A percentile compares a stretch with the other conserved stretches of the same genome.
Conservation (phyloP, 2,329 filamentous ascomycete genomes). For the Fusarium mexicanum region DNA sequence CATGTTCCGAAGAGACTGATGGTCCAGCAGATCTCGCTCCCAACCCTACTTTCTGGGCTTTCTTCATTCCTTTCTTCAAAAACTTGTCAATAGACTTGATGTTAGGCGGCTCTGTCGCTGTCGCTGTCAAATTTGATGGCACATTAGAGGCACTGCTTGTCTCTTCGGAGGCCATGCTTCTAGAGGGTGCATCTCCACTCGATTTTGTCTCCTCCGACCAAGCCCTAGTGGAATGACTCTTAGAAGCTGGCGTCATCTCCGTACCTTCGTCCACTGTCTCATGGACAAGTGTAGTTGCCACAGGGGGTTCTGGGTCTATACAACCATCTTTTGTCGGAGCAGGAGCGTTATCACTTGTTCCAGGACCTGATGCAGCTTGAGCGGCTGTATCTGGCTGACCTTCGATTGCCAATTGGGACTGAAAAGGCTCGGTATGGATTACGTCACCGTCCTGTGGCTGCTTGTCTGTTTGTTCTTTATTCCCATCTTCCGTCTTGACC, state of each 20-base stretch:
- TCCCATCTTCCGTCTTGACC: background rate
- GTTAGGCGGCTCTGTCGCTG: background rate
- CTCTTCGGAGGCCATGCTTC: background rate
- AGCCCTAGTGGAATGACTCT: background rate
- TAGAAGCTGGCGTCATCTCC: background rate
- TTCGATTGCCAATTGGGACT: background rate
- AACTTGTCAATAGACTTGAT: slow-evolving; percentile 31
- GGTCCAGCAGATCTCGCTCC: slow-evolving; percentile 14
- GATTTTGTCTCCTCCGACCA: background rate
- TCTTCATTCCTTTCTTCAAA: slow-evolving; percentile 50
- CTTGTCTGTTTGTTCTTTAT: slow-evolving; percentile 28
- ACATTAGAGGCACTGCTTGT: background rate
- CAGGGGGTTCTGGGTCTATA: background rate
- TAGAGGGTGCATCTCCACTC: background rate
- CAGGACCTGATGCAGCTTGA: background rate
- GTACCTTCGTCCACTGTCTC: background rate
- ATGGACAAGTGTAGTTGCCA: background rate
- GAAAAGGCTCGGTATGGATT: background rate
- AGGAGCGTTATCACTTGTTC: background rate
- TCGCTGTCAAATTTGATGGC: background rate
- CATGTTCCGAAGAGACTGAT: background rate
- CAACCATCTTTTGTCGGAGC: background rate
- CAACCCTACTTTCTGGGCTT: slow-evolving; percentile 46
- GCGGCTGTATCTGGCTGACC: background rate
- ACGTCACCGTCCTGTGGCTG: background rate